A percentile compares a stretch with the other conserved stretches of the same genome.
Evolutionary conservation across 2,329 filamentous ascomycete genomes (phyloP).

Genomic region (Venturia effusa): DNA sequence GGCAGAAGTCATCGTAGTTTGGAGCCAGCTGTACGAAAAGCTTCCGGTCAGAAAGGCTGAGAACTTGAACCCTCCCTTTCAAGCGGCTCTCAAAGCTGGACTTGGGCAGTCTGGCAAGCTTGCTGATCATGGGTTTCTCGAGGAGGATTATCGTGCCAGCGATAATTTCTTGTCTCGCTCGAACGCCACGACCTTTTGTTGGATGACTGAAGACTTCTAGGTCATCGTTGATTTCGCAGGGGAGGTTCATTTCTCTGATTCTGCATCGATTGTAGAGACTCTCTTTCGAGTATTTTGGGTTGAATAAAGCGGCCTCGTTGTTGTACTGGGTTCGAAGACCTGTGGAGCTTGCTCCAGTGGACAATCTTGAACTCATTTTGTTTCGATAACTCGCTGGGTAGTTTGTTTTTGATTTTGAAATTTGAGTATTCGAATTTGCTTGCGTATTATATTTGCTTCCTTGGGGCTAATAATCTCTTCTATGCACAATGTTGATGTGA

Average conservation of each 20-base stretch:
- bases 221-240: not conserved
- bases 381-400: not conserved
- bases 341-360: not conserved
- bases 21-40: not conserved
- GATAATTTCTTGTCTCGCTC: not conserved
- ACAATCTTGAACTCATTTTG: not conserved
- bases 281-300: not conserved
- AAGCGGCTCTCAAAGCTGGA: not conserved
- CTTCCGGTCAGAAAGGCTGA: not conserved
- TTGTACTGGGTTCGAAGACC: not conserved
- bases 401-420: not conserved
- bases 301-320: not conserved
- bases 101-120: too few relatives aligned
- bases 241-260: not conserved
- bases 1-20: not conserved
- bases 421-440: not conserved
- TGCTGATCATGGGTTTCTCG: too few relatives aligned
- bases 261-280: not conserved
- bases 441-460: not conserved
- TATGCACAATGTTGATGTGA: not conserved
- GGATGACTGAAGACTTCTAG: not conserved
- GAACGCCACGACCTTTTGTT: not conserved
- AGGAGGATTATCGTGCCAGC: not conserved
- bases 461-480: not conserved
- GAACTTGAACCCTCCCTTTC: not conserved